Conservation (phyloP, 257 asterid genomes). For the Solanum ossicruentum region DNA sequence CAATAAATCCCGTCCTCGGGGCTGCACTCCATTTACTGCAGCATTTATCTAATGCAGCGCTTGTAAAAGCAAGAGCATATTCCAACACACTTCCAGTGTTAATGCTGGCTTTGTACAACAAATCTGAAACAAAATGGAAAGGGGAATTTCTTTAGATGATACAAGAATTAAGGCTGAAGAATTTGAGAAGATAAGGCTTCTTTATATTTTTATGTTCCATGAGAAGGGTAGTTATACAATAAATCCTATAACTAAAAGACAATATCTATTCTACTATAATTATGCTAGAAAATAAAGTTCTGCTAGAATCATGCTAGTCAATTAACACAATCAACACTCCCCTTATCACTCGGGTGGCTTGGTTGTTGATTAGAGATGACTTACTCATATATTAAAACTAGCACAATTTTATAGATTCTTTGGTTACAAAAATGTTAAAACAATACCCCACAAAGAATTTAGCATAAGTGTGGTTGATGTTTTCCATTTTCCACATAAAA, state of each 20-base stretch:
- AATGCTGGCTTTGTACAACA: slow-evolving; percentile 78
- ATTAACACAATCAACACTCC: not conserved
- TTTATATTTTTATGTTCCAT: not conserved
- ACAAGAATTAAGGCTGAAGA: not conserved
- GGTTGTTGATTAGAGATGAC: not conserved
- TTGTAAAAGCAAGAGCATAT: slow-evolving; percentile 90
- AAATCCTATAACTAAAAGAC: not conserved
- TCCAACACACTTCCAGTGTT: slow-evolving; percentile 96
- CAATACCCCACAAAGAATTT: not conserved
- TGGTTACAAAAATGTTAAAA: not conserved
- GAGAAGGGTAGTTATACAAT: not conserved
- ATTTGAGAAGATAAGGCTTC: not conserved
- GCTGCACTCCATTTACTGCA: slow-evolving; percentile 89
- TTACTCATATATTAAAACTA: not conserved
- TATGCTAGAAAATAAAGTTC: not conserved
- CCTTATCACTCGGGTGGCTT: not conserved
- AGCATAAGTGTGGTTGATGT: not conserved
- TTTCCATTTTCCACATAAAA: not conserved
- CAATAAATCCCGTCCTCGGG: slow-evolving; percentile 90
- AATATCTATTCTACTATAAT: not conserved
- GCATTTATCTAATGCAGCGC: slow-evolving; percentile 93
- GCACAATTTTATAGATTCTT: not conserved
- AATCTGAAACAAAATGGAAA: slow-evolving; percentile 37
- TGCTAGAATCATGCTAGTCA: not conserved
- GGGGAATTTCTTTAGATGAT: not conserved